Conservation (phyloP, 1,284 basidiomycete genomes). For the Waitea zeae region DNA sequence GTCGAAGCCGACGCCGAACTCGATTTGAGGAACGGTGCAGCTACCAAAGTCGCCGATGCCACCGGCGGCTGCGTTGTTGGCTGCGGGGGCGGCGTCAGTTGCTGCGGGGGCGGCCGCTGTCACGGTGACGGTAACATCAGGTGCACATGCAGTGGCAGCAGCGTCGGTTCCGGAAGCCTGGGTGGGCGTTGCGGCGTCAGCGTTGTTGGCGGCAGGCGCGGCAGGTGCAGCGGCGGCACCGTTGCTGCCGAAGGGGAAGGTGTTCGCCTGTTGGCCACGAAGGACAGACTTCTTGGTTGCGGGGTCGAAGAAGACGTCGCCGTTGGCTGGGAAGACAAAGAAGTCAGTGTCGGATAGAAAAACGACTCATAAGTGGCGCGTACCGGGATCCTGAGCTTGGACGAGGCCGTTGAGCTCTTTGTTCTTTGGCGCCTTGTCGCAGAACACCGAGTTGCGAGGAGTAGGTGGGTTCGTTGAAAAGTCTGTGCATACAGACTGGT, state of each 20-base stretch:
- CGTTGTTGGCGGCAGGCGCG: not conserved
- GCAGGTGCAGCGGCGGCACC: constrained; percentile 9
- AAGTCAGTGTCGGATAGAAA: not conserved
- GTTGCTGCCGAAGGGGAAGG: constrained; percentile 22
- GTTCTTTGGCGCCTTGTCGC: constrained; percentile 21
- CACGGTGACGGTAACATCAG: constrained; percentile 2
- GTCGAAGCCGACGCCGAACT: constrained; percentile 33
- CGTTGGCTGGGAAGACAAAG: constrained; percentile 12
- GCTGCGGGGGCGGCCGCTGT: constrained; percentile 1
- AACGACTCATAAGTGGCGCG: not conserved
- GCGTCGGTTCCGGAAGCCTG: constrained; percentile 13
- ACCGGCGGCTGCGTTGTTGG: not conserved
- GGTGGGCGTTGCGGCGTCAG: not conserved
- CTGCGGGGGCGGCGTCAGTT: not conserved
- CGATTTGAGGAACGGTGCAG: constrained; percentile 31
- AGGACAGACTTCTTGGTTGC: constrained; percentile 21
- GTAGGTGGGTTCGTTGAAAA: constrained; percentile 33
- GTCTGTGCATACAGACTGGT: constrained; percentile 20
- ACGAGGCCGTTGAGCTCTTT: constrained; percentile 20
- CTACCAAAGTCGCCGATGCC: constrained; percentile 23
- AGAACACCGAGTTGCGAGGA: constrained; percentile 22
- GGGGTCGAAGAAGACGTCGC: constrained; percentile 38
- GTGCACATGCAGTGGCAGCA: constrained; percentile 23
- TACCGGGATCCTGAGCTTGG: constrained; percentile 22
- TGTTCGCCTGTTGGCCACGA: constrained; percentile 35